Evolutionary conservation across 78 protist species (phyloP), one percentile per base, ranked within the genome.

Genomic region (Ministeria vibrans): DNA sequence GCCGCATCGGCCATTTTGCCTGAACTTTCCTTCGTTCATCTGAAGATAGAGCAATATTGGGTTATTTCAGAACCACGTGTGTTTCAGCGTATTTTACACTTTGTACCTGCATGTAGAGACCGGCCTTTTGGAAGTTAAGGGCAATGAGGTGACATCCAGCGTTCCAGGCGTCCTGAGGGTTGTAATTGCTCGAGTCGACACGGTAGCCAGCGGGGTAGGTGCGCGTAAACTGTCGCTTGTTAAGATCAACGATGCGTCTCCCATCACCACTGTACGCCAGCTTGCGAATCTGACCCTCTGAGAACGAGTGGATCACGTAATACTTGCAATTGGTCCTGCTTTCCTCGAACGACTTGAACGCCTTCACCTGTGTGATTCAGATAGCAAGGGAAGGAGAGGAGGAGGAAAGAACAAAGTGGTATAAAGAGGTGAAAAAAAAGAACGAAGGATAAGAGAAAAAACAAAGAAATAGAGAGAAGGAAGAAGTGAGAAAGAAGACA

Each of bases 181-280:
- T 75, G 75, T 85, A 94, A 71, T 94, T 94, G 70, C 82, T 72
- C 36, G 90, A 82, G 49, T 79, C 89, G 83, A 94, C 71, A 36
- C 97, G 84, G 6, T 79, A 80, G 27, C 95, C 97, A 30, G 75
- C 63, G 42, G 97, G 97, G 72, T 90, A 94, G 41, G 78, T 84
- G 43, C 97, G 83, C 38, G 83, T 38, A 28, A 91, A 43, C 32
- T 85, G 88, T 3, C 77, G 75, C 32, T 42, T 77, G 55, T 82
- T 80, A 46, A 80, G 53, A 22, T 25, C 34, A 7, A 27, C 25
- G 44, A 34, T 41, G 38, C 41, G 13, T 5, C 34, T 1, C 6
- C 71, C n/a, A 34, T 34, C 71, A 63, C 6, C 38, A 27, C 32
- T 20, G 34, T 41, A n/a, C 34, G 34, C 41, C 6, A 64, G 11